Base-by-base conservation (phyloP, 2,329 filamentous ascomycete species). In the Apiospora marii region DNA sequence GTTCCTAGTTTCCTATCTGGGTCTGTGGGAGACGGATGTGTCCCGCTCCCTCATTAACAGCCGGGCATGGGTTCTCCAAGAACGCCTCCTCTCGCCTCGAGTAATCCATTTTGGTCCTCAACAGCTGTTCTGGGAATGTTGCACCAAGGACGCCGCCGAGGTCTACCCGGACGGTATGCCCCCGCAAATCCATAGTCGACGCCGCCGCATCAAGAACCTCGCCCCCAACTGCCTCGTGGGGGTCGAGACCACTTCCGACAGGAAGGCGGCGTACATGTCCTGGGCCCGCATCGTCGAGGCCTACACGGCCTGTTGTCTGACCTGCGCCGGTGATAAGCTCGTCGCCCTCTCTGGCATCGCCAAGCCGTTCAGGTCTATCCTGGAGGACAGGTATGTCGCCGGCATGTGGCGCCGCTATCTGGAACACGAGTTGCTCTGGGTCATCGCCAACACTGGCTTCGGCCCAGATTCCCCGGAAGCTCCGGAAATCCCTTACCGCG, bases 401-500 rank as follows among this genome's bases (percentile, higher is more conserved):
- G 27, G 51, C 6, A 58, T 58, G 51, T 58, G 51, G 51, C 51
- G 51, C 14, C 51, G 13, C 13, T 30, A 58, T 27, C 51, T 58
- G 5, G 51, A 58, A 8, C 51, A 3, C 0, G 51, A 58, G 30
- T 6, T 58, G 13, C 51, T 58, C 24, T 58, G 51, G 48, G 8
- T 24, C 8, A 2, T 4, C n/a, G 1, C 0, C 1, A n/a, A n/a
- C n/a, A 0, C 2, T 51, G 12, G 12, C 0, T 7, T 7, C 51
- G 24, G 51, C 13, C 51, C 51, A 58, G 14, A 19, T 30, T 1
- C 1, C 1, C 51, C 13, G 19, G 6, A 6, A 19, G 4, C 13
- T 13, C 51, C 4, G 1, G 24, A 16, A 16, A 34, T 3, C 13
- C 13, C 24, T 27, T 58, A 58, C 51, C 24, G 51, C 4, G 51